Evolutionary conservation across 352 stramenopile species (phyloP), one percentile per base, ranked within the genome.

Genomic region (Pythium aphanidermatum): DNA sequence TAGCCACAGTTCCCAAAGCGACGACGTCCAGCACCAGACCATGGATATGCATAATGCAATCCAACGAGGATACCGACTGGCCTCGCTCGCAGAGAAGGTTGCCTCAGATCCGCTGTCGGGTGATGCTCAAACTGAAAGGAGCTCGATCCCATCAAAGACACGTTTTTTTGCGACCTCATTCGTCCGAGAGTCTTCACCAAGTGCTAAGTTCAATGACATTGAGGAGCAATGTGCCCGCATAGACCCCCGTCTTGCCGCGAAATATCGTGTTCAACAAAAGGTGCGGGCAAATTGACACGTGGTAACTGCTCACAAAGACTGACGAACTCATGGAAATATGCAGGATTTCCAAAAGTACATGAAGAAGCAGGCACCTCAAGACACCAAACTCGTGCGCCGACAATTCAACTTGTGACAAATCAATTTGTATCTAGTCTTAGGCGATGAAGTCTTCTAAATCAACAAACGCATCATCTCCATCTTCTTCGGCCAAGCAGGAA

Each of bases 361-460:
- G 37, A 23, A 56, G 10, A 58, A 47, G 35, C 30, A 59, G 26
- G 49, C 49, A 10, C 56, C 56, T 5, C 43, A 48, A 23, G 19
- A 31, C 19, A 50, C 49, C 11, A 43, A 36, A 19, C n/a, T 65
- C 9, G 44, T 43, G 26, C 49, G 56, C 13, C 34, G 28, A 9
- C 43, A 59, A 3, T 56, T 65, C 11, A 29, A 43, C 16, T 26
- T 59, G 37, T 65, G 45, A 33, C 16, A 33, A 14, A 9, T 33
- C 28, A 50, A 28, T 17, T 20, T 12, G 2, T 9, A n/a, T 11
- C 24, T 12, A 2, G 36, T 17, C 29, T 56, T 44, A 65, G 5
- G 53, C 61, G 29, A 70, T 66, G 40, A 70, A 70, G 30, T 70
- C 61, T 55, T 70, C 61, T 10, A 70, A 41, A 32, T 70, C 61